Conservation (phyloP, 441 rosid genomes). For the Populus hybrid region DNA sequence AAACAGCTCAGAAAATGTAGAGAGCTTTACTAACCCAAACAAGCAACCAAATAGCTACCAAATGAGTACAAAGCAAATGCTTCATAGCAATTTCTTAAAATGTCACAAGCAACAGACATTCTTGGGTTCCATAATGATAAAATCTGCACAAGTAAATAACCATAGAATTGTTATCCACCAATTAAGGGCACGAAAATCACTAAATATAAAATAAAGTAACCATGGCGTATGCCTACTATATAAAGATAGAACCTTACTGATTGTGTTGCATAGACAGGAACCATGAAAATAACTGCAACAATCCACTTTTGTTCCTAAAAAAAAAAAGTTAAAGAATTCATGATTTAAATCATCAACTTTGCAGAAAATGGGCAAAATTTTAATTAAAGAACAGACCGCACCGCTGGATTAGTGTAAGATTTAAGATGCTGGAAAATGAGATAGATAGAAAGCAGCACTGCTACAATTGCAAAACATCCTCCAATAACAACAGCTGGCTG, state of each 20-base stretch:
- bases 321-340: neutral
- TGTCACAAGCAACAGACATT: slow-evolving; percentile 70
- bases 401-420: slow-evolving; percentile 76
- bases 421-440: slow-evolving; percentile 74
- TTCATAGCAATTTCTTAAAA: slow-evolving; percentile 81
- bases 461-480: slow-evolving; percentile 62
- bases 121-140: slow-evolving; percentile 60
- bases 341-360: neutral
- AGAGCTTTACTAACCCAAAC: slow-evolving; percentile 58
- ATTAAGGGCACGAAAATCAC: neutral
- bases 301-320: slow-evolving; percentile 91
- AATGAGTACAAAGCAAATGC: slow-evolving; percentile 90
- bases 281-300: slow-evolving; percentile 75
- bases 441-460: slow-evolving; percentile 48
- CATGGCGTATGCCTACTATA: neutral
- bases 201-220: neutral
- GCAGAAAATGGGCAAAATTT: neutral
- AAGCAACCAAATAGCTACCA: slow-evolving; percentile 88
- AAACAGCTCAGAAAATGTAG: neutral
- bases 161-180: neutral
- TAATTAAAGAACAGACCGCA: slow-evolving; percentile 41
- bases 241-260: slow-evolving; percentile 50
- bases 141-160: slow-evolving; percentile 32
- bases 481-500: slow-evolving; percentile 54
- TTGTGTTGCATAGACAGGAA: slow-evolving; percentile 82